These are phyloP conservation scores for Rhodotorula mucilaginosa DNA, from an alignment of 1,284 basidiomycete genomes.

Conservation along the genomic window DNA sequence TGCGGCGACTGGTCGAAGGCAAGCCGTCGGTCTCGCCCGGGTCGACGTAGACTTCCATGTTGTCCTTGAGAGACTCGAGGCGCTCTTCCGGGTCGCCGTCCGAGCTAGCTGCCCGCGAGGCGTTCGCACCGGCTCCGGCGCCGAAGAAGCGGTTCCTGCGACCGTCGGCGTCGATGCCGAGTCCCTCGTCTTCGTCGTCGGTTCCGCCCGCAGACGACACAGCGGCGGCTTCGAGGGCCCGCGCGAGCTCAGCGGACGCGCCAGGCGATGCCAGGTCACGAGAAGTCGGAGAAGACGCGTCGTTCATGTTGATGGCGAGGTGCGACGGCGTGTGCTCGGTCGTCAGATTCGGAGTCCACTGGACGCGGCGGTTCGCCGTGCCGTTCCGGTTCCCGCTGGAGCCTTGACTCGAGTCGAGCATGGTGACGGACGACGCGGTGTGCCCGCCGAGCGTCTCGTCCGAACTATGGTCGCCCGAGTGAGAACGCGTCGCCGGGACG, in stretches of 20 bases:
- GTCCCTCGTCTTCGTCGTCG: slow-evolving; percentile 18
- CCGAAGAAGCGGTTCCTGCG: not conserved
- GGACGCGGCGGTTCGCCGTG: slow-evolving; percentile 14
- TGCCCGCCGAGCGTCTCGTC: slow-evolving; percentile 8
- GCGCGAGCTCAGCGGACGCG: slow-evolving; percentile 27
- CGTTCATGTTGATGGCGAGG: slow-evolving; percentile 31
- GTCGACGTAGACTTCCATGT: slow-evolving; percentile 50
- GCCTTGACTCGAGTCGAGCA: slow-evolving; percentile 22
- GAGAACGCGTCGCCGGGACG: not conserved
- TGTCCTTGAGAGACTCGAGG: slow-evolving; percentile 41
- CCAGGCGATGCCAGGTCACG: slow-evolving; percentile 31
- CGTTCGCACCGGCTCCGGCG: not conserved
- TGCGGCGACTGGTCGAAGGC: slow-evolving; percentile 45
- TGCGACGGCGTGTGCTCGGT: slow-evolving; percentile 9
- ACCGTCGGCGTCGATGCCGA: not conserved
- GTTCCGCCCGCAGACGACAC: not conserved
- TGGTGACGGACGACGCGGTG: slow-evolving; percentile 22
- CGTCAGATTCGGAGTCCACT: slow-evolving; percentile 22
- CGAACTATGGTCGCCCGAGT: slow-evolving; percentile 6
- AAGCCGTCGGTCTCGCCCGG: slow-evolving; percentile 53
- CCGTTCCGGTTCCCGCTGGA: slow-evolving; percentile 1
- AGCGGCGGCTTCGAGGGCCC: slow-evolving; percentile 31
- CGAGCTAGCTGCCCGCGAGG: slow-evolving; percentile 28
- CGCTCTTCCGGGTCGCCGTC: slow-evolving; percentile 39
- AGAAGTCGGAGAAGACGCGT: slow-evolving; percentile 12